These are phyloP conservation scores for Leccinum pellstonianum DNA, from an alignment of 768 basidiomycete species.

Conservation along the genomic window DNA sequence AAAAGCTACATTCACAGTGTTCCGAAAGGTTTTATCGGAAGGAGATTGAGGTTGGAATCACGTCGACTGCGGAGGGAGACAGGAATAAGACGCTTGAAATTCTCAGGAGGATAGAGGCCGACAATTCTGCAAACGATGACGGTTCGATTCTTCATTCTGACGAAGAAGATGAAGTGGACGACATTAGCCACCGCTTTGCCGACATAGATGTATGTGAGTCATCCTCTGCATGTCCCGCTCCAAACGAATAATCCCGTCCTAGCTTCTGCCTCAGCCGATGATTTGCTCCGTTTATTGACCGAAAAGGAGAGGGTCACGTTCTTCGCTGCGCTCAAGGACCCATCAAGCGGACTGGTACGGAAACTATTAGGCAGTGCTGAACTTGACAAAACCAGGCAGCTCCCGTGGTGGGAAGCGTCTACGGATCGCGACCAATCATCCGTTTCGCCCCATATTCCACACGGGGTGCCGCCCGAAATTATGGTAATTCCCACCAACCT, in stretches of 20 bases:
- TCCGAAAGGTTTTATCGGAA: slow-evolving; percentile 82
- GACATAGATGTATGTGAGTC: slow-evolving; percentile 61
- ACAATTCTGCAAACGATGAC: slow-evolving; percentile 41
- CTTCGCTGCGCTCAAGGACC: slow-evolving; percentile 55
- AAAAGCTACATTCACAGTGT: slow-evolving; percentile 63
- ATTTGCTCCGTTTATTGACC: slow-evolving; percentile 61
- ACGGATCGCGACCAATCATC: slow-evolving; percentile 3
- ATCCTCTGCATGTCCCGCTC: not conserved
- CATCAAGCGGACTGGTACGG: slow-evolving; percentile 57
- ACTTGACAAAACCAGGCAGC: slow-evolving; percentile 44
- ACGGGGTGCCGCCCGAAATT: slow-evolving; percentile 42
- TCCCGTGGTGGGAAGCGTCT: slow-evolving; percentile 73
- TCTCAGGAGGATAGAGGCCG: slow-evolving; percentile 71
- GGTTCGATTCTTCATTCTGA: slow-evolving; percentile 32
- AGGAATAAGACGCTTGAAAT: slow-evolving; percentile 65
- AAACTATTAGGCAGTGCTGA: slow-evolving; percentile 59
- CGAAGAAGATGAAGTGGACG: slow-evolving; percentile 40
- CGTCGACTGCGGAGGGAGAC: slow-evolving; percentile 55
- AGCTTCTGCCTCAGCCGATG: slow-evolving; percentile 58
- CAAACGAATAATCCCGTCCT: not conserved
- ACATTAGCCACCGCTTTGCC: slow-evolving; percentile 51
- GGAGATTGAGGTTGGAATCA: slow-evolving; percentile 66
- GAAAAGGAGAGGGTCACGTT: slow-evolving; percentile 62
- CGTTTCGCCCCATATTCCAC: slow-evolving; percentile 11
- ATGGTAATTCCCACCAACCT: slow-evolving; percentile 48